Evolutionary conservation across 1,284 basidiomycete genomes (phyloP).

Genomic region (Thelephora terrestris): DNA sequence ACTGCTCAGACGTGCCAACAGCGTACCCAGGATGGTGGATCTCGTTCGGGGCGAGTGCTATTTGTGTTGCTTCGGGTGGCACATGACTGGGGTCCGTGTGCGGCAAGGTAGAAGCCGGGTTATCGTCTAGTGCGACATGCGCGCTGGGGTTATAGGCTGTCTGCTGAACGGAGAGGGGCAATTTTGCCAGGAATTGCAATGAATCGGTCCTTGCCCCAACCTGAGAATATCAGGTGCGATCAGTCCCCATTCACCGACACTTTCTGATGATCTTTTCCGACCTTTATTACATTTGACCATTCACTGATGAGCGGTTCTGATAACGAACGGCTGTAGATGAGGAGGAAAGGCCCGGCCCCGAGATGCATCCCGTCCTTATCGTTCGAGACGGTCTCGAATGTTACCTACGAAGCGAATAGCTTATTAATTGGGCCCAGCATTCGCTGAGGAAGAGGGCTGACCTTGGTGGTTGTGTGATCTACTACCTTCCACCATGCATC

Average conservation of each 20-base stretch:
- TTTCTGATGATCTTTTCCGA: conserved; percentile 8
- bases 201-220: background rate
- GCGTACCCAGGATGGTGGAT: no score
- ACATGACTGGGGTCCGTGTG: no score
- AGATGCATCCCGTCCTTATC: conserved; percentile 63
- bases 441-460: conserved; percentile 14
- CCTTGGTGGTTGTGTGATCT: conserved; percentile 61
- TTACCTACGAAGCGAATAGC: conserved; percentile 35
- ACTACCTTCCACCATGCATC: conserved; percentile 70
- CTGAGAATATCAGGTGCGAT: background rate
- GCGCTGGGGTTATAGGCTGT: background rate
- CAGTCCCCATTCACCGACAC: background rate
- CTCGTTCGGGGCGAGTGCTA: no score
- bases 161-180: background rate
- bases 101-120: no score
- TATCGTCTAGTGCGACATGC: no score
- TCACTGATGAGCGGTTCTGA: conserved; percentile 25
- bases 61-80: no score
- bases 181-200: background rate
- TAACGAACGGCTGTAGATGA: conserved; percentile 54
- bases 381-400: conserved; percentile 54
- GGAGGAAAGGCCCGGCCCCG: conserved; percentile 61
- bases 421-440: background rate
- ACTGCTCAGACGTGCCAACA: no score
- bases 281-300: conserved; percentile 35